A percentile compares a stretch with the other conserved stretches of the same genome.
Conservation (phyloP, 805 yeast species). For the Candida cerambycidarum region DNA sequence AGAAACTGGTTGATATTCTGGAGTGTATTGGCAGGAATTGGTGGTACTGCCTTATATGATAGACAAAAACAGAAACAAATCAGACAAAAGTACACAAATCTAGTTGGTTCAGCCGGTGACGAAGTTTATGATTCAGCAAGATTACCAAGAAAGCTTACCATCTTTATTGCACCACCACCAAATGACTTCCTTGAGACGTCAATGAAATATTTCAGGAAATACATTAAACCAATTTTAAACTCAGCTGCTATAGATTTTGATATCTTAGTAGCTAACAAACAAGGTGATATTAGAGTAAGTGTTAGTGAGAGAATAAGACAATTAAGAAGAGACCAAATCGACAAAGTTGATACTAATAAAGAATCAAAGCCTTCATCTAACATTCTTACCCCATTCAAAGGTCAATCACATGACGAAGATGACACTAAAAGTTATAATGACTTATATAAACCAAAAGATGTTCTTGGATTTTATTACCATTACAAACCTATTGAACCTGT, state of each 20-base stretch:
- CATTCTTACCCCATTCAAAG: slow-evolving; percentile 1
- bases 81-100: slow-evolving; percentile 61
- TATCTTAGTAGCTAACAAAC: slow-evolving; percentile 71
- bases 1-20: slow-evolving; percentile 93
- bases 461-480: slow-evolving; percentile 56
- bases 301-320: slow-evolving; percentile 84
- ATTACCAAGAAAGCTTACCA: slow-evolving; percentile 71
- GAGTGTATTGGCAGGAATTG: slow-evolving; percentile 59
- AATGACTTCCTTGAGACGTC: slow-evolving; percentile 81
- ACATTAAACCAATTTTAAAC: slow-evolving; percentile 80
- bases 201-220: slow-evolving; percentile 69
- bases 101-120: slow-evolving; percentile 55
- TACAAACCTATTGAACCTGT: slow-evolving; percentile 36
- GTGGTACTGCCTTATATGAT: slow-evolving; percentile 83
- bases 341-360: no score
- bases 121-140: slow-evolving; percentile 44
- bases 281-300: slow-evolving; percentile 79
- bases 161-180: slow-evolving; percentile 96
- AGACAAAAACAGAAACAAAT: slow-evolving; percentile 67
- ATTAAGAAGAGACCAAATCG: slow-evolving; percentile 48
- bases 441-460: slow-evolving; percentile 42
- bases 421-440: slow-evolving; percentile 22
- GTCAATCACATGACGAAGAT: slow-evolving; percentile 16
- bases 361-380: slow-evolving; percentile 1
- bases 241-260: slow-evolving; percentile 85